Conservation (phyloP, 2,329 filamentous ascomycete species). For the Cercospora zeae-maydis region DNA sequence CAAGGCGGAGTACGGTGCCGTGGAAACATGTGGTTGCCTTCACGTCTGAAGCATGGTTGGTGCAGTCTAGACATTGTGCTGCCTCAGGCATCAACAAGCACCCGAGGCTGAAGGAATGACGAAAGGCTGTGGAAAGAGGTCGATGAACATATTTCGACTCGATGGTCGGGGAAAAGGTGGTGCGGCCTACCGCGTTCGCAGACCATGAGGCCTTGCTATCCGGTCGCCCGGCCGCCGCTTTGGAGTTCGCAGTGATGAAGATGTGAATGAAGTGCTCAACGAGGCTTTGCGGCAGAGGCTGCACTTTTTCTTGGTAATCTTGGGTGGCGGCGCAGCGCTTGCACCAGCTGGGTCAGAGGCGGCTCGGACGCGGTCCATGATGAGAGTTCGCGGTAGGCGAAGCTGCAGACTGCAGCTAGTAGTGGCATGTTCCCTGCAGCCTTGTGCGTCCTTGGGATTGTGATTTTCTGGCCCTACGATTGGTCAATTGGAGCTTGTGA, state of each 20-base stretch:
- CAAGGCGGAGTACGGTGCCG: not conserved
- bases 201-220: not conserved
- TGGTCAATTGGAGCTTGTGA: not conserved
- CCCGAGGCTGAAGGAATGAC: slow-evolving; percentile 2
- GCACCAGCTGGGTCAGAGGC: not conserved
- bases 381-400: slow-evolving; percentile 1
- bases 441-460: not conserved
- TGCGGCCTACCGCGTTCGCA: not conserved
- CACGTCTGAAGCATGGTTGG: not conserved
- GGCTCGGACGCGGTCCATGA: not conserved
- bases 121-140: not conserved
- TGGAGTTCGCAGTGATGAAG: not conserved
- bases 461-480: not conserved
- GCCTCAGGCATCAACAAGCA: slow-evolving; percentile 3
- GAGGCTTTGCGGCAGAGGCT: not conserved
- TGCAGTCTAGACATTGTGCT: not conserved
- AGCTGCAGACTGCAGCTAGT: not conserved
- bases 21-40: not conserved
- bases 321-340: slow-evolving; percentile 3
- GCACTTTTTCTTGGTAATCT: not conserved
- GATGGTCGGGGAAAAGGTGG: not conserved
- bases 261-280: not conserved
- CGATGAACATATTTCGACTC: not conserved
- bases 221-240: not conserved
- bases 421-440: not conserved